These are phyloP conservation scores for Colletotrichum cordylinicola DNA, from an alignment of 2,329 filamentous ascomycete species.

Conservation along the genomic window DNA sequence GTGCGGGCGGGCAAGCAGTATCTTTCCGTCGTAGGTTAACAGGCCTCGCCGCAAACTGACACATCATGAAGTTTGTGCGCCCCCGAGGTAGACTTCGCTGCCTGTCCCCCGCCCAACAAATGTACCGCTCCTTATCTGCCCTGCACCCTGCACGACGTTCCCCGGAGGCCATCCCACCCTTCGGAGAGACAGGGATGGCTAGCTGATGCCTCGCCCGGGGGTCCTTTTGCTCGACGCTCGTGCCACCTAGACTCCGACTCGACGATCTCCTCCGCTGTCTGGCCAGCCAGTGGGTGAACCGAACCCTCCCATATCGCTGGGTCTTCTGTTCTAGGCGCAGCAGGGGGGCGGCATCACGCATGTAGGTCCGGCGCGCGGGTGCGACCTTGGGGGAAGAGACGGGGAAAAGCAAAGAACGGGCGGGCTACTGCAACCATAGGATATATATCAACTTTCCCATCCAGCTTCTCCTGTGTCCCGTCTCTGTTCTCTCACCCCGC, in stretches of 20 bases:
- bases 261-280: neutral
- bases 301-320: neutral
- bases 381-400: neutral
- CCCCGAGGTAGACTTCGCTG: neutral
- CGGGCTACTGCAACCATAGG: neutral
- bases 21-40: neutral
- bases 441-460: neutral
- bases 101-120: neutral
- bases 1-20: neutral
- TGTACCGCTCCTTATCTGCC: neutral
- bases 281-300: neutral
- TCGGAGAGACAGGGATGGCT: neutral
- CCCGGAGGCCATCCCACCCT: neutral
- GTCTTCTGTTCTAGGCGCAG: neutral
- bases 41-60: neutral
- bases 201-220: neutral
- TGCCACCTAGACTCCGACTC: neutral
- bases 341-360: neutral
- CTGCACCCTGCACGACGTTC: neutral
- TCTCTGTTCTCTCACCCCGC: neutral
- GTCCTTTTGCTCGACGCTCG: neutral
- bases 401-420: neutral
- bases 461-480: neutral
- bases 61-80: neutral
- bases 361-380: neutral